Evolutionary conservation across 305 asterid genomes (phyloP).

Genomic region (Rubia tinctorum): DNA sequence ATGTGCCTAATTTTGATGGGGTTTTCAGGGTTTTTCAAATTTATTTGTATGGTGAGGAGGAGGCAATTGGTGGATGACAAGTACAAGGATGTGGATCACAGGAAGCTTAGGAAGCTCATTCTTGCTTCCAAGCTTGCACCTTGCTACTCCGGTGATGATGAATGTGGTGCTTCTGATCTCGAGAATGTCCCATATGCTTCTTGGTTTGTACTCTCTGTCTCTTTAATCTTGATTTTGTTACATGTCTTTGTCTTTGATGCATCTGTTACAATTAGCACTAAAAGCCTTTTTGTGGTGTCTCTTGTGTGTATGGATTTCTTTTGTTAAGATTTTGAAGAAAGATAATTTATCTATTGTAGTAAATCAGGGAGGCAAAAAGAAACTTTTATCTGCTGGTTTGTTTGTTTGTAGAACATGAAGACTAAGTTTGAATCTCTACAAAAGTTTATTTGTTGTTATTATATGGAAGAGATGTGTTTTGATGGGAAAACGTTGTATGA

Average conservation of each 20-base stretch:
- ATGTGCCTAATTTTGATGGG: no score
- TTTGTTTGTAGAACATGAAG: background rate
- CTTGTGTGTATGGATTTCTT: background rate
- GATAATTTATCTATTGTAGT: no score
- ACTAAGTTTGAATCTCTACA: background rate
- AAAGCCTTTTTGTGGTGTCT: background rate
- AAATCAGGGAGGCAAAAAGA: background rate
- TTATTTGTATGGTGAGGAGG: no score
- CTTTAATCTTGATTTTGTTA: no score
- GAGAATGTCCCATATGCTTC: slow-evolving; percentile 99
- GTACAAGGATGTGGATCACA: slow-evolving; percentile 95
- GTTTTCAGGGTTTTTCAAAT: no score
- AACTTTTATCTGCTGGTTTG: background rate
- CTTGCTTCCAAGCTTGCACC: slow-evolving; percentile 94
- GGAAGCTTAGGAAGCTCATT: slow-evolving; percentile 95
- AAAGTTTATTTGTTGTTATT: background rate
- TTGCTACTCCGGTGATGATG: slow-evolving; percentile 97
- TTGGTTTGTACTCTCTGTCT: slow-evolving; percentile 56
- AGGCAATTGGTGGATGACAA: no score
- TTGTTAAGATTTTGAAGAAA: background rate
- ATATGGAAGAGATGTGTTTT: background rate
- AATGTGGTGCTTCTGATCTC: slow-evolving; percentile 58
- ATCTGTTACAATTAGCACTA: background rate
- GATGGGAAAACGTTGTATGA: background rate
- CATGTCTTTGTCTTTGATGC: background rate